Evolutionary conservation across 2,329 filamentous ascomycete genomes (phyloP).

Genomic region (Neopestalotiopsis rosae): DNA sequence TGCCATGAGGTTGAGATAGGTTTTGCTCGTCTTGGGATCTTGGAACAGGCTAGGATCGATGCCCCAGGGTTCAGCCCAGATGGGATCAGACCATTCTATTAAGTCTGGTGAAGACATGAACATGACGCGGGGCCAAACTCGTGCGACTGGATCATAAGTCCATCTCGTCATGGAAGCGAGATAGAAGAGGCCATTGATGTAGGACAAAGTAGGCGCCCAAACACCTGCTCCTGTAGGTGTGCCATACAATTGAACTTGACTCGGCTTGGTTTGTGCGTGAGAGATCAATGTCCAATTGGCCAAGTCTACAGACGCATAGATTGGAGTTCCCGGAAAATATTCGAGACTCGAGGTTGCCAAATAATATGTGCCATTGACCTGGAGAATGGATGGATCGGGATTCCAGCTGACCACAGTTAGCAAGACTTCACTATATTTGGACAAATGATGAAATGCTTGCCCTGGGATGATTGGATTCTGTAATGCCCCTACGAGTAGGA

Average conservation of each 20-base stretch:
- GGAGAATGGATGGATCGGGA: conserved; percentile 37
- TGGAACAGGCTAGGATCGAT: conserved; percentile 21
- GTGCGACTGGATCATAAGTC: conserved; percentile 24
- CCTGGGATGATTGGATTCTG: background rate
- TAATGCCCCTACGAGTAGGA: background rate
- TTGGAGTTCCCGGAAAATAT: conserved; percentile 59
- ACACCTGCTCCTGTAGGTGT: conserved; percentile 33
- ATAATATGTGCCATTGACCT: conserved; percentile 35
- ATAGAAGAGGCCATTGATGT: conserved; percentile 36
- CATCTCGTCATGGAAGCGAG: conserved; percentile 39
- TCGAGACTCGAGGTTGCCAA: conserved; percentile 63
- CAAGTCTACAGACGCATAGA: conserved; percentile 41
- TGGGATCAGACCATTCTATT: conserved; percentile 26
- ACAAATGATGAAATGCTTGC: background rate
- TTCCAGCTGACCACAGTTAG: background rate
- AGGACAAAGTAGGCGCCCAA: conserved; percentile 40
- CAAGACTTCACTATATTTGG: background rate
- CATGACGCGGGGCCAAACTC: conserved; percentile 41
- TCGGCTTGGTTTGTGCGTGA: background rate
- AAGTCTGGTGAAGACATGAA: conserved; percentile 28
- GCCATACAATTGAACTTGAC: conserved; percentile 5
- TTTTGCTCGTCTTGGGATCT: conserved; percentile 22
- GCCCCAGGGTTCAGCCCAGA: conserved; percentile 30
- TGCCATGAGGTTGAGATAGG: conserved; percentile 29
- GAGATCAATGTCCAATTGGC: conserved; percentile 28